These are phyloP conservation scores for Ziziphus jujuba DNA, from an alignment of 306 rosid genomes.

Conservation along the genomic window DNA sequence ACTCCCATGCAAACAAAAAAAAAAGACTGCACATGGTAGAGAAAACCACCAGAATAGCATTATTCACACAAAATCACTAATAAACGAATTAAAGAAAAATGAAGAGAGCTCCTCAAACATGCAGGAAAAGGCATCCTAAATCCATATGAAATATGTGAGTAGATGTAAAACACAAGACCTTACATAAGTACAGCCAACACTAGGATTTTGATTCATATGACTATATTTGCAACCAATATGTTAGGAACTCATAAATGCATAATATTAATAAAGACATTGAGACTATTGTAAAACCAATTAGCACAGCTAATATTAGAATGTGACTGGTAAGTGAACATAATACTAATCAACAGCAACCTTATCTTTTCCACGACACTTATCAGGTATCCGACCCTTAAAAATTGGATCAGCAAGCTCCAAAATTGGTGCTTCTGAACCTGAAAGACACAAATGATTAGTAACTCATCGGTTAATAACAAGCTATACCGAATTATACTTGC, in stretches of 20 bases:
- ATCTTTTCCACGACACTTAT: slow-evolving; percentile 33
- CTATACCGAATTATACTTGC: slow-evolving; percentile 12
- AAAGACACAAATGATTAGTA: slow-evolving; percentile 27
- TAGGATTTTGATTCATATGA: not conserved
- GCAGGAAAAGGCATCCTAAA: no score
- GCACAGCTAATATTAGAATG: not conserved
- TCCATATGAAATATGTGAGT: not conserved
- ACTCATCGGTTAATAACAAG: slow-evolving; percentile 20
- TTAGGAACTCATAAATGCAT: not conserved
- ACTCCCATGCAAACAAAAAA: not conserved
- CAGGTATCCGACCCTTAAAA: slow-evolving; percentile 56
- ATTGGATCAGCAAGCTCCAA: slow-evolving; percentile 70
- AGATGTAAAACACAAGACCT: not conserved
- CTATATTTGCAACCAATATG: not conserved
- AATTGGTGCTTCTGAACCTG: slow-evolving; percentile 72
- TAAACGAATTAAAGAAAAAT: no score
- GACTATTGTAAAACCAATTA: not conserved
- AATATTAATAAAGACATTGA: not conserved
- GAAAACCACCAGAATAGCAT: no score
- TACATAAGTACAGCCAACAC: not conserved
- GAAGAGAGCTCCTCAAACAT: no score
- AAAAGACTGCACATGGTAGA: no score
- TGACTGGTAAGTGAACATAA: not conserved
- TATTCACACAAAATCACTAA: no score
- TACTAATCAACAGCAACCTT: slow-evolving; percentile 46